Conservation (phyloP, 495 filamentous ascomycete species). For the Copromyces sp. region DNA sequence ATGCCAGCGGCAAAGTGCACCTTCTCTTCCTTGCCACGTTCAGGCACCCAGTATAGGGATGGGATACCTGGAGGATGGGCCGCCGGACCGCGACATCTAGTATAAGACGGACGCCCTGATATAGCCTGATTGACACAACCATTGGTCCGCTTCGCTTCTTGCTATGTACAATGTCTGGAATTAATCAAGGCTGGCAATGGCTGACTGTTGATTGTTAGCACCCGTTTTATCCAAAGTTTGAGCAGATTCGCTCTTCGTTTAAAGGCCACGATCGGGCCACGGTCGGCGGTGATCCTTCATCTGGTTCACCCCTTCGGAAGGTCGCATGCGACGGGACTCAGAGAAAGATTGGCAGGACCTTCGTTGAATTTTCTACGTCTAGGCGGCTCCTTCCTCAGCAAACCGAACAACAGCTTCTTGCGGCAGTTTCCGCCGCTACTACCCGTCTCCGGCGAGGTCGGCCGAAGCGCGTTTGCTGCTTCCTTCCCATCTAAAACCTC, state of each 20-base stretch:
- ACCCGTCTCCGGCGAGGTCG: neutral
- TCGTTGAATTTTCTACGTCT: neutral
- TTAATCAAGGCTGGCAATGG: slow-evolving; percentile 18
- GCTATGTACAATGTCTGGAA: slow-evolving; percentile 5
- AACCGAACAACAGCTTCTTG: neutral
- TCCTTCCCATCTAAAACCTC: neutral
- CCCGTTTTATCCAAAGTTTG: slow-evolving; percentile 26
- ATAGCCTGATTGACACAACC: slow-evolving; percentile 21
- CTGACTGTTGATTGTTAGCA: neutral
- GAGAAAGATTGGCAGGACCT: neutral
- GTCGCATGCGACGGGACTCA: neutral
- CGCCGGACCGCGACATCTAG: slow-evolving; percentile 22
- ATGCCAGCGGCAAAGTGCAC: neutral
- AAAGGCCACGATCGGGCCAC: neutral
- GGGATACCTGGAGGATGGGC: slow-evolving; percentile 8
- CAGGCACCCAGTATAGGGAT: neutral
- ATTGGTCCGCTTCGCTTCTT: slow-evolving; percentile 1
- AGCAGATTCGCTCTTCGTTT: slow-evolving; percentile 12
- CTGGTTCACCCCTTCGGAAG: neutral
- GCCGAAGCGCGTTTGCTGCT: neutral
- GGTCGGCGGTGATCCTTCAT: neutral
- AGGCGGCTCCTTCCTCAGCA: neutral
- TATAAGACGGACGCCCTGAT: slow-evolving; percentile 18
- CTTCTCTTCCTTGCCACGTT: neutral
- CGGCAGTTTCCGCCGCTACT: slow-evolving; percentile 14